A percentile compares a stretch with the other conserved stretches of the same genome.
Evolutionary conservation across 768 basidiomycete genomes (phyloP).

Genomic region (Exsudoporus frostii): DNA sequence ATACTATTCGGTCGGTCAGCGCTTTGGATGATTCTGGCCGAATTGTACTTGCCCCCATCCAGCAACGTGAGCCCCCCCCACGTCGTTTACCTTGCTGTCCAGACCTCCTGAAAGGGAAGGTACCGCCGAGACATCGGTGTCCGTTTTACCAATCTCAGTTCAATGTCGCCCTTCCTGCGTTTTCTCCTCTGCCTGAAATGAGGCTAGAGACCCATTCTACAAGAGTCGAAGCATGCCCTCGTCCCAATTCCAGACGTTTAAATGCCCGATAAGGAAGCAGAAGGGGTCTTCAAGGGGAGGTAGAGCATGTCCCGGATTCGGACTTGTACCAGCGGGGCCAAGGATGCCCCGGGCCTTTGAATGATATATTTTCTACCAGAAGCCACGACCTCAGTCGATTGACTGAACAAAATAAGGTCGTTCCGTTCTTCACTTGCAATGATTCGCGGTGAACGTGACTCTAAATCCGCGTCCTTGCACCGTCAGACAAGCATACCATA

Average conservation of each 20-base stretch:
- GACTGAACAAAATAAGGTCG: not conserved
- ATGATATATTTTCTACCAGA: no score
- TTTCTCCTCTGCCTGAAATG: constrained; percentile 14
- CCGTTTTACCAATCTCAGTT: constrained; percentile 8
- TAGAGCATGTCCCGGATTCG: not conserved
- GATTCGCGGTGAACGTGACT: no score
- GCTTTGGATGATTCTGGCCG: constrained; percentile 24
- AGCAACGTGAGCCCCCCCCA: no score
- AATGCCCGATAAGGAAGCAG: no score
- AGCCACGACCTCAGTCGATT: not conserved
- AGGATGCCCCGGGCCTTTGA: not conserved
- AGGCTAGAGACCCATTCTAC: no score
- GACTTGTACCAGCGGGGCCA: not conserved
- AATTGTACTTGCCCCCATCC: constrained; percentile 54
- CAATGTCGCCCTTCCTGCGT: not conserved
- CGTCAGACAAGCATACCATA: not conserved
- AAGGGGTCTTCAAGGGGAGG: no score
- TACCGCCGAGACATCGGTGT: constrained; percentile 10
- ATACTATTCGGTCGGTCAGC: constrained; percentile 31
- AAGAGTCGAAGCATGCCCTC: no score
- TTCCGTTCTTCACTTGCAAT: not conserved
- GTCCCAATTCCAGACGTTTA: no score
- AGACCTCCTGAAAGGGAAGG: constrained; percentile 42
- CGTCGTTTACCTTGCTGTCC: no score
- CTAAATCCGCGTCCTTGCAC: not conserved